A percentile compares a stretch with the other conserved stretches of the same genome.
phyloP scores from a whole-genome alignment of 805 yeast genomes.

The Debaryomyces tyrocola region DNA sequence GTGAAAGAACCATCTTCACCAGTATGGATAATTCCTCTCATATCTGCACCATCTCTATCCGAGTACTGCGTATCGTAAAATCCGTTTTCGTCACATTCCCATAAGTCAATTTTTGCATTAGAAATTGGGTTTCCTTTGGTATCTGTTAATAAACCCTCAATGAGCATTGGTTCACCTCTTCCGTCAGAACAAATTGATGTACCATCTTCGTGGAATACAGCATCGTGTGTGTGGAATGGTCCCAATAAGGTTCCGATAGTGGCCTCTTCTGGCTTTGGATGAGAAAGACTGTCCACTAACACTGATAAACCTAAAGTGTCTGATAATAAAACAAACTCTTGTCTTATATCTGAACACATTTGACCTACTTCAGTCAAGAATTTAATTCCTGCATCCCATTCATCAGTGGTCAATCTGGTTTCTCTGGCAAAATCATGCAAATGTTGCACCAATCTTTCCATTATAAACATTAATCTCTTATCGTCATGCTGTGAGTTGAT shows the following conservation, averaged over 20 bases:
- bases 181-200: slow-evolving; percentile 15
- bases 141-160: slow-evolving; percentile 17
- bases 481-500: slow-evolving; percentile 15
- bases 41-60: slow-evolving; percentile 17
- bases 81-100: slow-evolving; percentile 24
- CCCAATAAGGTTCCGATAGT: slow-evolving; percentile 21
- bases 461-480: slow-evolving; percentile 7
- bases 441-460: slow-evolving; percentile 15
- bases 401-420: slow-evolving; percentile 18
- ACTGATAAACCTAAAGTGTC: slow-evolving; percentile 20
- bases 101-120: slow-evolving; percentile 17
- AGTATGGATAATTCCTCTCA: slow-evolving; percentile 18
- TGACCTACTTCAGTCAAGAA: slow-evolving; percentile 19
- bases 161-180: slow-evolving; percentile 21
- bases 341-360: slow-evolving; percentile 19
- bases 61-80: slow-evolving; percentile 20
- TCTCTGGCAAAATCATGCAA: slow-evolving; percentile 21
- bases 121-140: slow-evolving; percentile 14
- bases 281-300: slow-evolving; percentile 18
- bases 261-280: slow-evolving; percentile 20
- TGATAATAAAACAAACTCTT: slow-evolving; percentile 18
- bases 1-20: slow-evolving; percentile 17
- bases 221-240: slow-evolving; percentile 24
- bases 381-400: slow-evolving; percentile 18
- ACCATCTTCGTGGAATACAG: slow-evolving; percentile 15